These are phyloP conservation scores for Aspergillus latus DNA, from an alignment of 2,329 filamentous ascomycete species.

Conservation along the genomic window DNA sequence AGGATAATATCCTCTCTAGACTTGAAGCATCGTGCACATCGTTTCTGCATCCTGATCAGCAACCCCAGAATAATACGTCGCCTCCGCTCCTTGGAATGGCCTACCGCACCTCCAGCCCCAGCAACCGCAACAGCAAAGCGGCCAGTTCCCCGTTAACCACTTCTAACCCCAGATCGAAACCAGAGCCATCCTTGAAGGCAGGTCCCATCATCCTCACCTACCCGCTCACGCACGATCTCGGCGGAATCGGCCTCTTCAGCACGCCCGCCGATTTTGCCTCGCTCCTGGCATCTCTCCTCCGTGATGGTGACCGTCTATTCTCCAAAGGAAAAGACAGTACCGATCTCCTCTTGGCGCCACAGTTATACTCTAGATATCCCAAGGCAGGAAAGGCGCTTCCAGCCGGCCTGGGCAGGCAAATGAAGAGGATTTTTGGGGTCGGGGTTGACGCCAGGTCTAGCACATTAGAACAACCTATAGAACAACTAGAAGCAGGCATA, in stretches of 20 bases:
- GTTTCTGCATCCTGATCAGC: not conserved
- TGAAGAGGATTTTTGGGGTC: not conserved
- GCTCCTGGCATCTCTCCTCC: not conserved
- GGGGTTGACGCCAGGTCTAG: not conserved
- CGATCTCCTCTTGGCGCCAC: not conserved
- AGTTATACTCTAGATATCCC: not conserved
- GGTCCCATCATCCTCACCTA: not conserved
- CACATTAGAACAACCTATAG: too few species aligned
- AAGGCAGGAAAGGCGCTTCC: not conserved
- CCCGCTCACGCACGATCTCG: not conserved
- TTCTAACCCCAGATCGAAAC: not conserved
- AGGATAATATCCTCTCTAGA: not conserved
- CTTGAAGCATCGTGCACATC: not conserved
- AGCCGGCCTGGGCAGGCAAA: not conserved
- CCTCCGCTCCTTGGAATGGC: not conserved
- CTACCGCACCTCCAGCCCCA: not conserved
- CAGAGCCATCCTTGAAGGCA: not conserved
- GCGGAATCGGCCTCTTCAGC: constrained; percentile 4
- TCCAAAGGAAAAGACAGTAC: not conserved
- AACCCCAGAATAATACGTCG: too few species aligned
- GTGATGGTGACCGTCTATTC: not conserved
- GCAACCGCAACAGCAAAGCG: too few species aligned
- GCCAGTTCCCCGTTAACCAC: not conserved
- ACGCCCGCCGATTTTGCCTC: not conserved
- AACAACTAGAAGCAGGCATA: too few species aligned